phyloP scores from a whole-genome alignment of 768 basidiomycete species.

The Cystoderma amianthinum region DNA sequence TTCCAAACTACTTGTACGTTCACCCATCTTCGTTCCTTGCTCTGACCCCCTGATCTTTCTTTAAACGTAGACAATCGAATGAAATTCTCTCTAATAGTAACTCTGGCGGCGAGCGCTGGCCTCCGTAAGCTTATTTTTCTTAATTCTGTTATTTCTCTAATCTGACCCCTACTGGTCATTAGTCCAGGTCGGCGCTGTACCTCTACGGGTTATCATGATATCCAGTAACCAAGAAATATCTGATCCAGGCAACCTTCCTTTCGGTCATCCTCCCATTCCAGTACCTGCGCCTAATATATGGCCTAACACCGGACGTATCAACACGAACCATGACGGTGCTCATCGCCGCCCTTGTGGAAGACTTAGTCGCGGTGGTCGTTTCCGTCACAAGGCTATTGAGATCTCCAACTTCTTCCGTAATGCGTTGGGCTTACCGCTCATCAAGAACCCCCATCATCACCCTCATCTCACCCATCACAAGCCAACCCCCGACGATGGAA shows the following conservation, averaged over 20 bases:
- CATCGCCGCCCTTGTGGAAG: conserved; percentile 8
- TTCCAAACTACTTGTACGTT: conserved; percentile 1
- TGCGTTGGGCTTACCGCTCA: conserved; percentile 46
- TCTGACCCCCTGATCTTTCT: background rate
- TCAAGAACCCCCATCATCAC: conserved; percentile 19
- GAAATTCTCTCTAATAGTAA: conserved; percentile 28
- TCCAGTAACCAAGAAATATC: conserved; percentile 9
- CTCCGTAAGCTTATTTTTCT: conserved; percentile 14
- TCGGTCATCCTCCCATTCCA: conserved; percentile 13
- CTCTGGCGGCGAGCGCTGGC: conserved; percentile 27
- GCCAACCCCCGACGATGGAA: too few species aligned
- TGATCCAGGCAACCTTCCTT: conserved; percentile 10
- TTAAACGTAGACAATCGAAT: conserved; percentile 11
- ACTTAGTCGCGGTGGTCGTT: conserved; percentile 8
- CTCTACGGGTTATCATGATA: conserved; percentile 40
- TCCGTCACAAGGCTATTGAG: conserved; percentile 38
- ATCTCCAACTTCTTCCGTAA: conserved; percentile 50
- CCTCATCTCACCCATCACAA: conserved; percentile 3
- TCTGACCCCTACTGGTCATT: conserved; percentile 2
- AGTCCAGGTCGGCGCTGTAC: conserved; percentile 39
- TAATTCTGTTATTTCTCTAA: background rate
- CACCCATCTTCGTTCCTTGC: conserved; percentile 1
- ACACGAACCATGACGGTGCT: background rate
- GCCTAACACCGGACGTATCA: background rate
- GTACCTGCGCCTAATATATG: conserved; percentile 1